These are phyloP conservation scores for Pachysandra terminalis DNA, from an alignment of 164 flowering plant species.

Conservation along the genomic window DNA sequence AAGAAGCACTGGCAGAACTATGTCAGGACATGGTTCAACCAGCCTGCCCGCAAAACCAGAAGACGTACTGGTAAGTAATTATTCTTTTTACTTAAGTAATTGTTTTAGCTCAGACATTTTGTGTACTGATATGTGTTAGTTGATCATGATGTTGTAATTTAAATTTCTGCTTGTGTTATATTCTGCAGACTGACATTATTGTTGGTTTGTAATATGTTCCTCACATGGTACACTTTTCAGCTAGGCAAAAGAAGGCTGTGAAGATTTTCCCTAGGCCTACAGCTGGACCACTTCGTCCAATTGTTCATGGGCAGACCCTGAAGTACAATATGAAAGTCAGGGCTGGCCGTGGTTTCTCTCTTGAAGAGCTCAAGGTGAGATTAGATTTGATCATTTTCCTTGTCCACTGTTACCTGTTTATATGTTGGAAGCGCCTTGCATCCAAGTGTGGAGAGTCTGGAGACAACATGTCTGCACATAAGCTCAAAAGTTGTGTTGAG, in stretches of 20 bases:
- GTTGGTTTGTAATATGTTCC: not conserved
- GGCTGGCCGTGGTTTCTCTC: constrained; percentile 59
- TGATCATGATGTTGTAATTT: not conserved
- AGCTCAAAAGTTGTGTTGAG: no score
- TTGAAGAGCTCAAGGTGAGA: constrained; percentile 55
- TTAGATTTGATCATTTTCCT: not conserved
- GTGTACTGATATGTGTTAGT: no score
- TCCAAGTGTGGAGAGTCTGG: no score
- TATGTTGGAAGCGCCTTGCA: no score
- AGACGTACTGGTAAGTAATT: constrained; percentile 47
- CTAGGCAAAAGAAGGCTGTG: constrained; percentile 63
- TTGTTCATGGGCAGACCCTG: constrained; percentile 54
- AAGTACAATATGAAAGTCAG: constrained; percentile 68
- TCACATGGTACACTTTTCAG: constrained; percentile 23
- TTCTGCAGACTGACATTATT: not conserved
- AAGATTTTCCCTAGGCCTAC: constrained; percentile 63
- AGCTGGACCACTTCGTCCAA: constrained; percentile 55
- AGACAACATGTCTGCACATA: no score
- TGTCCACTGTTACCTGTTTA: not conserved
- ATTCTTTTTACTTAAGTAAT: not conserved
- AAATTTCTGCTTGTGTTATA: not conserved
- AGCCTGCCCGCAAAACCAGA: constrained; percentile 74
- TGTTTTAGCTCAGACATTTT: not conserved
- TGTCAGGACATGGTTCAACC: constrained; percentile 84
- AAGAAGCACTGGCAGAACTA: constrained; percentile 89